These are phyloP conservation scores for Pythium graminicola DNA, from an alignment of 352 stramenopile genomes.

Conservation along the genomic window DNA sequence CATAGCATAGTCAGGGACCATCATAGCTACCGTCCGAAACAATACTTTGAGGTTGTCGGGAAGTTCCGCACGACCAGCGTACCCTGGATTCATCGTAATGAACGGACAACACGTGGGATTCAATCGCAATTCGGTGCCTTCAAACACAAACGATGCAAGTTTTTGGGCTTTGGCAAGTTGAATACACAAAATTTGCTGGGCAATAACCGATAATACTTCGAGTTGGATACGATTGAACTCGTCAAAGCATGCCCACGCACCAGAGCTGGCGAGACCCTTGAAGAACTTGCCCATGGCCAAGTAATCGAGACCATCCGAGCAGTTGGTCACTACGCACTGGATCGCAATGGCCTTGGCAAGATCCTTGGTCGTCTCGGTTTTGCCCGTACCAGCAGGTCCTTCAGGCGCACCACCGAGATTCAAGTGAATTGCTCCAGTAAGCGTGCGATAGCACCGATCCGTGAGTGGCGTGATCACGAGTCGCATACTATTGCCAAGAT, in stretches of 20 bases:
- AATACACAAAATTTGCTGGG: slow-evolving; percentile 89
- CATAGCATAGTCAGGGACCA: slow-evolving; percentile 87
- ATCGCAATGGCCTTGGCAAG: slow-evolving; percentile 92
- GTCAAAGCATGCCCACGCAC: slow-evolving; percentile 89
- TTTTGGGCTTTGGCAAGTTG: slow-evolving; percentile 80
- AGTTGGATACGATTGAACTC: slow-evolving; percentile 90
- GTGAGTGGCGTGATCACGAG: slow-evolving; percentile 95
- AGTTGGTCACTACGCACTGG: slow-evolving; percentile 95
- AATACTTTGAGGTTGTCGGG: slow-evolving; percentile 79
- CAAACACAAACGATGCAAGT: slow-evolving; percentile 88
- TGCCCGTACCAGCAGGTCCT: slow-evolving; percentile 90
- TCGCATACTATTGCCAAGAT: slow-evolving; percentile 94
- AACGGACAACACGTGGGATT: slow-evolving; percentile 89
- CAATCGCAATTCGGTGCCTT: slow-evolving; percentile 92
- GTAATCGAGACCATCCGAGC: slow-evolving; percentile 91
- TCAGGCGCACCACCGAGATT: slow-evolving; percentile 91
- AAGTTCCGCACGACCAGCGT: slow-evolving; percentile 81
- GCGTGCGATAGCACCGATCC: slow-evolving; percentile 94
- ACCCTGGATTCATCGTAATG: slow-evolving; percentile 90
- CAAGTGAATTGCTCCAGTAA: slow-evolving; percentile 96
- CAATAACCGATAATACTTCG: slow-evolving; percentile 83
- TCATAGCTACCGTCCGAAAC: slow-evolving; percentile 88
- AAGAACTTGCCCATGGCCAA: slow-evolving; percentile 95
- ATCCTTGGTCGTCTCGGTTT: slow-evolving; percentile 95
- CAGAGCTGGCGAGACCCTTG: slow-evolving; percentile 90